These are phyloP conservation scores for Orbilia ellipsospora DNA, from an alignment of 2,329 filamentous ascomycete genomes.

Conservation along the genomic window DNA sequence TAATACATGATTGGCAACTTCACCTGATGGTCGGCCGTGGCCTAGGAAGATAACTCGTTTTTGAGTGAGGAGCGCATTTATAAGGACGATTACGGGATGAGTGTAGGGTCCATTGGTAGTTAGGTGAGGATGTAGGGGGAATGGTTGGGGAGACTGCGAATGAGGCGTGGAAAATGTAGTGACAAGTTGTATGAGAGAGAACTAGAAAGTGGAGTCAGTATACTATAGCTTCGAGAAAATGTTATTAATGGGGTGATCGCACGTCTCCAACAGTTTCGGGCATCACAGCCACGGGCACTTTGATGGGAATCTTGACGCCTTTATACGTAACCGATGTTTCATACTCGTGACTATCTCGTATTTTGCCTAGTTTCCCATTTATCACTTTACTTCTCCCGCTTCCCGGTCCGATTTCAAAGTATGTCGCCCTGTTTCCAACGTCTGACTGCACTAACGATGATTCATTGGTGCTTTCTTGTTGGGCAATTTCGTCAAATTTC, in stretches of 20 bases:
- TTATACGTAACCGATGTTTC: constrained; percentile 96
- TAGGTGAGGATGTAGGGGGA: constrained; percentile 86
- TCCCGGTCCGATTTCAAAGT: constrained; percentile 58
- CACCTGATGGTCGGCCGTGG: constrained; percentile 92
- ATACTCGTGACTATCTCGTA: constrained; percentile 96
- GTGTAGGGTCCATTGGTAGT: constrained; percentile 91
- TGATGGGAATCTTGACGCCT: constrained; percentile 94
- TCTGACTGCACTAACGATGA: constrained; percentile 57
- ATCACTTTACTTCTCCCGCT: constrained; percentile 58
- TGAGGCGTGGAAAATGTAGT: constrained; percentile 90
- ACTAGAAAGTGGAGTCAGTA: constrained; percentile 63
- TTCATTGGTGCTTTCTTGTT: constrained; percentile 56
- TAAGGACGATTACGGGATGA: constrained; percentile 92
- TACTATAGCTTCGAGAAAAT: neutral
- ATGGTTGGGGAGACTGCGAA: constrained; percentile 82
- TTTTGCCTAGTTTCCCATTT: constrained; percentile 58
- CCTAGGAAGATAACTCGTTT: constrained; percentile 96
- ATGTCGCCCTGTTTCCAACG: constrained; percentile 56
- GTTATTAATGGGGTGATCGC: constrained; percentile 7
- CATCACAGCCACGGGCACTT: constrained; percentile 91
- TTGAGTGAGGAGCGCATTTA: constrained; percentile 94
- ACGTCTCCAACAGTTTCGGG: constrained; percentile 91
- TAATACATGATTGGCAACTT: constrained; percentile 96
- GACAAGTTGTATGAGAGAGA: constrained; percentile 95
- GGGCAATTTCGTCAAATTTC: constrained; percentile 82